Percentiles rank a stretch among this genome's conserved stretches.
Conservation (phyloP, 2,329 filamentous ascomycete species). For the Aspergillus amoenus region DNA sequence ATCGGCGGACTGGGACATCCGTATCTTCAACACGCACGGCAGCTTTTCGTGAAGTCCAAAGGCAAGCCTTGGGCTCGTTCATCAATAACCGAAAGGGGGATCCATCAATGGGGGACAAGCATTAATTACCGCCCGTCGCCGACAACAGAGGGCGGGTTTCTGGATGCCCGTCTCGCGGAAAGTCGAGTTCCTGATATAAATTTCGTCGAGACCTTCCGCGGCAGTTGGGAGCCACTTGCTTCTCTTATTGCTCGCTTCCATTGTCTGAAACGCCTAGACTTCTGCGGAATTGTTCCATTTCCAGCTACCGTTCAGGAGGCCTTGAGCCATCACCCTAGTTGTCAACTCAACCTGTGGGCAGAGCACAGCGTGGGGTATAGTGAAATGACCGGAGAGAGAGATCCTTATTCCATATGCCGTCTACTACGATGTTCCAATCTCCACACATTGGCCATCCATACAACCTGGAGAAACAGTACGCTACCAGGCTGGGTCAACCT, state of each 20-base stretch:
- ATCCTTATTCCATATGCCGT: neutral
- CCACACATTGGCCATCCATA: neutral
- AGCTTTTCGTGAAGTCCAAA: neutral
- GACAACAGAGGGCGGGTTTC: neutral
- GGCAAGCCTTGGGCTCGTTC: too few relatives aligned
- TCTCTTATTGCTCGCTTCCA: neutral
- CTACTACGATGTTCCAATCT: neutral
- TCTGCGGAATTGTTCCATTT: neutral
- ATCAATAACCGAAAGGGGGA: too few relatives aligned
- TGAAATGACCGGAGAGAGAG: neutral
- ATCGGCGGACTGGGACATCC: neutral
- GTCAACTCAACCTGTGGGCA: constrained; percentile 2
- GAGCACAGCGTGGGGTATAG: neutral
- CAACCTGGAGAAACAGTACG: neutral
- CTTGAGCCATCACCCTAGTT: constrained; percentile 2
- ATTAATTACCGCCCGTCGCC: too few relatives aligned
- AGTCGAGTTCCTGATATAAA: neutral
- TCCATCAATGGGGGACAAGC: too few relatives aligned
- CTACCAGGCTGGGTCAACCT: neutral
- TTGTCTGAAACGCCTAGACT: neutral
- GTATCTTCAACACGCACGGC: neutral
- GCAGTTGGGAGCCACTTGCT: neutral
- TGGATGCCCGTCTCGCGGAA: neutral
- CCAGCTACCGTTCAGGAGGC: neutral
- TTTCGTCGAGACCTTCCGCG: neutral